Base-by-base conservation (phyloP, 169 alveolate genomes). In the Eimeria brunetti region DNA sequence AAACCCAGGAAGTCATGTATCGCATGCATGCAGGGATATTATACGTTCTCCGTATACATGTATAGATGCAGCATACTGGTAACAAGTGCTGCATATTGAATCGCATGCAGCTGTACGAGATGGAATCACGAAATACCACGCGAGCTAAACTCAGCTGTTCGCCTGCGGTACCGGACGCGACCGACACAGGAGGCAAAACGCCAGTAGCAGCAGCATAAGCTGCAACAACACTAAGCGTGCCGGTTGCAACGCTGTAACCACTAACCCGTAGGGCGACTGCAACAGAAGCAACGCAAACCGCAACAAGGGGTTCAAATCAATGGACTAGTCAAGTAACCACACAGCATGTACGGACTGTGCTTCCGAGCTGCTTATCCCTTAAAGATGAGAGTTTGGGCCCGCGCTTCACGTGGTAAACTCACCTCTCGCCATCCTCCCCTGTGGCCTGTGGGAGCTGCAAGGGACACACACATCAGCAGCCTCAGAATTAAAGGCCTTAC, bases 391-490 rank as follows among this genome's bases (percentile, higher is more conserved):
- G 81, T 60, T 38, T 60, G 38, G 56, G 0, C 24, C 41, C 41
- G 67, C 2, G 46, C 67, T 11, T 78, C 76, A 24, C 22, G 53
- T 33, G 62, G 16, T 27, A 30, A 56, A 20, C 92, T n/a, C 64
- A 86, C 92, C 62, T 86, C 92, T 38, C 92, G 33, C 92, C 92
- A 86, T 51, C 92, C 92, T 60, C 92, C 92, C 33, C 83, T 60
- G 62, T 62, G 81, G 22, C 81, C 62, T 44, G 83, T 64, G 14
- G 92, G 92, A 27, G 92, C 92, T 86, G 92, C 49, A 41, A 86
- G 53, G 5, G 49, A 58, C 81, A 44, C 60, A 64, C 16, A 20
- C 81, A 86, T 11, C 69, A 62, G 51, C 90, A 83, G 20, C 24
- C 56, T 38, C 30, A 22, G 30, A 30, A n/a, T 8, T 18, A 38